Base-by-base conservation (phyloP, 2,329 filamentous ascomycete genomes). In the Teratosphaeriaceae sp. region DNA sequence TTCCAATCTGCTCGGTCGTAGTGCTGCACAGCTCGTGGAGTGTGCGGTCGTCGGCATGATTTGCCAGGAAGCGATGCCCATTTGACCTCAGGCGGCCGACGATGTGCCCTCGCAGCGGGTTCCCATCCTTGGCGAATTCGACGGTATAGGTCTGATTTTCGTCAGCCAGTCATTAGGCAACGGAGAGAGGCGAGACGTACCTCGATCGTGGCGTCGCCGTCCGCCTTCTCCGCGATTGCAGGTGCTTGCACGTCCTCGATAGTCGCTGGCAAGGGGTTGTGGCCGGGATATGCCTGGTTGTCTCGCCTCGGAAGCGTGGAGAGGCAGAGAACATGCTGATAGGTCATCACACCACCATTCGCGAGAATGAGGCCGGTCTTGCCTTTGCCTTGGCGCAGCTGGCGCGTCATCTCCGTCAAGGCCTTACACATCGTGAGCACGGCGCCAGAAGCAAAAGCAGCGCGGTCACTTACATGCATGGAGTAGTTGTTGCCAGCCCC, bases 401-500 rank as follows among this genome's bases (percentile, higher is more conserved):
- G 65, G 3, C 78, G 72, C 0, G 68, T 65, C 69, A 80, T 77
- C 54, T 74, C 74, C 8, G 71, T 75, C 21, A 80, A 69, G 11
- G 66, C 75, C 66, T 67, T 26, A 55, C 55, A 20, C 20, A 3
- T 15, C 12, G 15, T 30, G 13, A 41, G 37, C 41, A 13, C 12
- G 11, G 21, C 23, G 5, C 31, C 11, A 16, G 3, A 19, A 34
- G 22, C 23, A 18, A 40, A 15, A 22, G 1, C 3, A 2, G 12
- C 26, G 8, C 43, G 38, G 18, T 11, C 18, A 61, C 65, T 55
- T 60, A 75, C 79, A 63, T 85, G 80, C 73, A 84, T 78, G 0
- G 78, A 81, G 46, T 85, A 85, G 42, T 84, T 84, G 49, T 85
- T 85, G 0, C 81, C 81, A 5, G 82, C 81, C 0, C 81, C 82